phyloP scores from a whole-genome alignment of 257 asterid genomes.

The Penstemon barbatus region DNA sequence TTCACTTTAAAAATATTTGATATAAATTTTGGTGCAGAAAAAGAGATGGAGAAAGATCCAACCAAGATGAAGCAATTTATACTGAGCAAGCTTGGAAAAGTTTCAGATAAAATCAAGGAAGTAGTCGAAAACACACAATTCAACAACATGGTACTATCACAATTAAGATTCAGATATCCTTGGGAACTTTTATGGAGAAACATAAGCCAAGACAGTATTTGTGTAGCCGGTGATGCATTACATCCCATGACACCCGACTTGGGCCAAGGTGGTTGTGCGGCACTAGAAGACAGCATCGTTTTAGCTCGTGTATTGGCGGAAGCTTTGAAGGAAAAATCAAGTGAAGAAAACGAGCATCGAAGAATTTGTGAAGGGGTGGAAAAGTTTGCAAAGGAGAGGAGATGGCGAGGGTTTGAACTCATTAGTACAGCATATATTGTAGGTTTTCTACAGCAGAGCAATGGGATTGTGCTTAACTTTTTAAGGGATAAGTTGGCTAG shows the following conservation, averaged over 20 bases:
- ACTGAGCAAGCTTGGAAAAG: slow-evolving; percentile 40
- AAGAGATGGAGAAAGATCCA: slow-evolving; percentile 34
- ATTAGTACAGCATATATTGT: slow-evolving; percentile 38
- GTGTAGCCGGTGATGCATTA: slow-evolving; percentile 43
- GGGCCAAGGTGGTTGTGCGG: slow-evolving; percentile 50
- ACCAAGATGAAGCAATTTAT: slow-evolving; percentile 36
- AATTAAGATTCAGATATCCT: slow-evolving; percentile 33
- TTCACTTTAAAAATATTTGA: not conserved
- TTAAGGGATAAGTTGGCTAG: slow-evolving; percentile 33
- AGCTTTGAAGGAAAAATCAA: slow-evolving; percentile 20
- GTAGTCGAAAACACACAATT: slow-evolving; percentile 33
- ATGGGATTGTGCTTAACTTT: slow-evolving; percentile 34
- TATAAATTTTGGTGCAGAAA: slow-evolving; percentile 27
- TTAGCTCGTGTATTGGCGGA: slow-evolving; percentile 35
- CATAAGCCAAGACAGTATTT: slow-evolving; percentile 33
- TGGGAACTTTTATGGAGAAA: slow-evolving; percentile 40
- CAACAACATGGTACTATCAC: slow-evolving; percentile 33
- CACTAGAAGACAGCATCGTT: slow-evolving; percentile 37
- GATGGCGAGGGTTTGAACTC: slow-evolving; percentile 44
- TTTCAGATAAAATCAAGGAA: slow-evolving; percentile 20
- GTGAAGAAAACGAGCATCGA: slow-evolving; percentile 25
- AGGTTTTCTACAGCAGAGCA: slow-evolving; percentile 41
- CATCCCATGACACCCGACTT: slow-evolving; percentile 52
- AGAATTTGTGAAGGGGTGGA: slow-evolving; percentile 31
- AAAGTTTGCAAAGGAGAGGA: slow-evolving; percentile 43